Evolutionary conservation across 495 filamentous ascomycete genomes (phyloP).

Genomic region (Schizothecium vesticola): DNA sequence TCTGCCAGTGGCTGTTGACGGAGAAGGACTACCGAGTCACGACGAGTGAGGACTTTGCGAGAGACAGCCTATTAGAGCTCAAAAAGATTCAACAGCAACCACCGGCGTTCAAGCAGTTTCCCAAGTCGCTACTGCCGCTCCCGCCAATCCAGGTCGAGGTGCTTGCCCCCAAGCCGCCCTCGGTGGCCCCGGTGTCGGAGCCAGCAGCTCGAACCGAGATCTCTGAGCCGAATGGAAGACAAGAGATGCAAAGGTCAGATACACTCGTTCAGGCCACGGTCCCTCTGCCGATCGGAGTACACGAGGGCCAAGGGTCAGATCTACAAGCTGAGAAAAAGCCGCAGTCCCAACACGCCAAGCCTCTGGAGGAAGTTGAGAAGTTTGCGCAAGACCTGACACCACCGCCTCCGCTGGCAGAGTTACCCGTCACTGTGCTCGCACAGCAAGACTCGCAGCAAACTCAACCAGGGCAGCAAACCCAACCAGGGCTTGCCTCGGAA

Average conservation of each 20-base stretch:
- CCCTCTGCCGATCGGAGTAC: not conserved
- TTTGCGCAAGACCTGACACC: not conserved
- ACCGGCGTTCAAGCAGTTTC: not conserved
- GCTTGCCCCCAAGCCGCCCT: not conserved
- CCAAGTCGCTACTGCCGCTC: not conserved
- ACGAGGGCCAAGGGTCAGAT: not conserved
- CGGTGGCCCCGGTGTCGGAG: not conserved
- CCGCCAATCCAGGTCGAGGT: not conserved
- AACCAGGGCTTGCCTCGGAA: not conserved
- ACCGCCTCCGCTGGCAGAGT: not conserved
- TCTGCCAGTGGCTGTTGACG: slow-evolving; percentile 42
- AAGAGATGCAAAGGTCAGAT: not conserved
- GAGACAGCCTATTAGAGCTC: not conserved
- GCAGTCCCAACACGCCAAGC: not conserved
- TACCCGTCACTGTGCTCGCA: not conserved
- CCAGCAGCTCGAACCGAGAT: not conserved
- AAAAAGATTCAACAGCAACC: not conserved
- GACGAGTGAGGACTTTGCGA: not conserved
- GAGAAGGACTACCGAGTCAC: slow-evolving; percentile 9
- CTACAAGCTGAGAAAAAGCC: not conserved
- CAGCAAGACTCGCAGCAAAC: not conserved
- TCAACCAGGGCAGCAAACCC: not conserved
- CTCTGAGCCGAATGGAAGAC: not conserved
- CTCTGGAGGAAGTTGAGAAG: not conserved
- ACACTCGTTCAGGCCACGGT: not conserved